Percentiles rank a stretch among this genome's conserved stretches.
Evolutionary conservation across 1,139 yeast genomes (phyloP).

Genomic region (Scheffersomyces parashehatae): DNA sequence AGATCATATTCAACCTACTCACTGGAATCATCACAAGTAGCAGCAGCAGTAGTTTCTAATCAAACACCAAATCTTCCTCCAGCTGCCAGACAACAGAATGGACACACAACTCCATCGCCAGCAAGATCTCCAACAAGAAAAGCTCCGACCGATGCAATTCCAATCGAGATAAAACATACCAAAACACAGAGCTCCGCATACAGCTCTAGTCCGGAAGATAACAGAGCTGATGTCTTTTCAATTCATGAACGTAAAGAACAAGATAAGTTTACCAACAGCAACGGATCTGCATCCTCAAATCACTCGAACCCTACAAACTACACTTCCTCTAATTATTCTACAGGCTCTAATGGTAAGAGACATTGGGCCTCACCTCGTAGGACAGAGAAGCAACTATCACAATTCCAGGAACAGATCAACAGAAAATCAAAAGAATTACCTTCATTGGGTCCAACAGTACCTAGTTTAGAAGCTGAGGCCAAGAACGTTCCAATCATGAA

Average conservation of each 20-base stretch:
- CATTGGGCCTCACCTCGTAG: slow-evolving; percentile 59
- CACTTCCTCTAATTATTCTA: slow-evolving; percentile 38
- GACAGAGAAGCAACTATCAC: slow-evolving; percentile 34
- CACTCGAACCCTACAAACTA: slow-evolving; percentile 32
- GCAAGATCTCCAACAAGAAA: slow-evolving; percentile 23
- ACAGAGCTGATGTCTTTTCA: slow-evolving; percentile 36
- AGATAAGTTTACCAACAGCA: slow-evolving; percentile 12
- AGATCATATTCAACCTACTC: slow-evolving; percentile 33
- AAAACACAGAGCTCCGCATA: slow-evolving; percentile 4
- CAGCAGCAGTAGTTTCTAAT: neutral
- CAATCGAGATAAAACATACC: slow-evolving; percentile 3
- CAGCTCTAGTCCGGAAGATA: slow-evolving; percentile 27
- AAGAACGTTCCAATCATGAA: slow-evolving; percentile 38
- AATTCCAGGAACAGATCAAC: slow-evolving; percentile 44
- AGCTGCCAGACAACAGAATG: slow-evolving; percentile 1
- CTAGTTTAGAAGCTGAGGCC: neutral
- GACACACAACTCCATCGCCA: slow-evolving; percentile 22
- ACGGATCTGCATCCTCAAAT: slow-evolving; percentile 21
- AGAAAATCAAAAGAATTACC: slow-evolving; percentile 36
- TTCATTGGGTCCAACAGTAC: neutral
- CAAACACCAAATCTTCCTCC: slow-evolving; percentile 6
- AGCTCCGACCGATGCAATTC: slow-evolving; percentile 25
- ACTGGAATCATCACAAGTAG: slow-evolving; percentile 6
- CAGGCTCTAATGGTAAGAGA: slow-evolving; percentile 26
- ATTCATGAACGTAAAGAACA: slow-evolving; percentile 7